Evolutionary conservation across 2,329 filamentous ascomycete genomes (phyloP), one percentile per base, ranked within the genome.

Genomic region (Cladosporium oxysporum): DNA sequence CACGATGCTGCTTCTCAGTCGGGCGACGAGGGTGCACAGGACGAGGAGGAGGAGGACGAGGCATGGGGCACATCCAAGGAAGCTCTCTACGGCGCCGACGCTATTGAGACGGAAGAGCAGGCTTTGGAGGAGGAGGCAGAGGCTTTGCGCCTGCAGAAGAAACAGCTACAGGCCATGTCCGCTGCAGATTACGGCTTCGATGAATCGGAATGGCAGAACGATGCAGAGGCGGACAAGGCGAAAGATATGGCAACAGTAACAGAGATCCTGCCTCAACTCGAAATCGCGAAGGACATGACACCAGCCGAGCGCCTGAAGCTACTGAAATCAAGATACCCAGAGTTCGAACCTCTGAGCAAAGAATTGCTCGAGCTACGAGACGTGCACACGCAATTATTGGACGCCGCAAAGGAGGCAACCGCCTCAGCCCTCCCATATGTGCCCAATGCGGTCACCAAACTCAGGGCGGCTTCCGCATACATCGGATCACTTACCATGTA

Each of bases 121-220:
- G 95, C 95, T 0, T 79, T 96, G 35, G 93, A 95, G 74, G 95
- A 99, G 82, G 96, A 99, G 78, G 88, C 85, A 12, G 96, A 99
- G 77, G 95, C 94, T 3, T 89, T 90, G 77, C 85, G 92, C 68
- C 79, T 99, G 67, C 94, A 98, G 77, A 89, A 93, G 79, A 97
- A 97, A 83, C 94, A 95, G 76, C 79, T 98, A 28, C 85, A 92
- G 71, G 89, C 90, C 70, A 95, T 99, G 91, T 87, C 88, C 6
- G 93, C 96, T 71, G 90, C 91, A 47, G 95, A 99, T 76, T 99
- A 97, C 75, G 90, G 92, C 10, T 96, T 98, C 70, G 93, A 98
- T 72, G 91, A 96, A 74, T 85, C 88, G 50, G 93, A 96, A 71
- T 98, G 94, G 95, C 77, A 89, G 44, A 87, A 85, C 29, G 79